phyloP scores from a whole-genome alignment of 129 eudicot genomes.

The Chrysanthemum makinoi region DNA sequence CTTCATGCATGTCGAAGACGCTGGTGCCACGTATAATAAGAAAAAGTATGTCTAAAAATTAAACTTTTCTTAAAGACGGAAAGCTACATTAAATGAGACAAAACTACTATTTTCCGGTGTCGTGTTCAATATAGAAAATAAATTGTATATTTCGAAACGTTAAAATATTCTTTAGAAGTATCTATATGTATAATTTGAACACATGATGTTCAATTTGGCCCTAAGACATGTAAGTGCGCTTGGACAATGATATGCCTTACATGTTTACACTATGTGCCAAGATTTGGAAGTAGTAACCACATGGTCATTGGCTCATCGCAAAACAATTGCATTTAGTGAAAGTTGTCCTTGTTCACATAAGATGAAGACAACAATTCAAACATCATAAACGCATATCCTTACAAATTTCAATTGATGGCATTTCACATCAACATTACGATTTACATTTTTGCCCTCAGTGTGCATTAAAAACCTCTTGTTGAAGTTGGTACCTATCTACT shows the following conservation, averaged over 20 bases:
- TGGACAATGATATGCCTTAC: constrained; percentile 5
- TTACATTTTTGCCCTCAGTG: neutral
- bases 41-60: too few species aligned
- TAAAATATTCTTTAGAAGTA: neutral
- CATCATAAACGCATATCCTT: constrained; percentile 19
- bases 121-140: neutral
- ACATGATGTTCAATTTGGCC: neutral
- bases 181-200: neutral
- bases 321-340: constrained; percentile 35
- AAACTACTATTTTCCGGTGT: neutral
- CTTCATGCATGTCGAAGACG: too few species aligned
- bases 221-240: neutral
- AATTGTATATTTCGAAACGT: neutral
- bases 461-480: neutral
- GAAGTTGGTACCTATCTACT: neutral
- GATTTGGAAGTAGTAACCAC: constrained; percentile 20
- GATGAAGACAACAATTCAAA: constrained; percentile 20
- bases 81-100: neutral
- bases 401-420: constrained; percentile 17
- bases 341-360: constrained; percentile 31
- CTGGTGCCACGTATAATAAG: too few species aligned
- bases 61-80: neutral
- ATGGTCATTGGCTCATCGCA: constrained; percentile 16
- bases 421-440: constrained; percentile 18
- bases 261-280: constrained; percentile 21